Percentiles rank a stretch among this genome's conserved stretches.
Conservation (phyloP, 805 yeast genomes). For the Blastobotrys chiropterorum region DNA sequence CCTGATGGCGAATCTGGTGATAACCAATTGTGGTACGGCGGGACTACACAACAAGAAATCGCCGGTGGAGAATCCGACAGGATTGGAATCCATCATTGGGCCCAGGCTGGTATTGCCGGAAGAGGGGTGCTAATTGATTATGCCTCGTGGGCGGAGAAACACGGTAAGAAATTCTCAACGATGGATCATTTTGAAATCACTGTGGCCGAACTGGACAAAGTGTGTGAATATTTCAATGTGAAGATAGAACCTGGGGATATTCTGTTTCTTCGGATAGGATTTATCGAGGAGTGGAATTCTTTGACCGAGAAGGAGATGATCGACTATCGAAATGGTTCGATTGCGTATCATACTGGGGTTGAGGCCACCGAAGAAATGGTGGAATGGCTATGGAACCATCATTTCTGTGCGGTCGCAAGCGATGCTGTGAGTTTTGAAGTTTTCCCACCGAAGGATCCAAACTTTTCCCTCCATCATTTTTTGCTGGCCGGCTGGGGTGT, state of each 20-base stretch:
- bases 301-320: slow-evolving; percentile 12
- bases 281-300: slow-evolving; percentile 24
- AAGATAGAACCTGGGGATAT: slow-evolving; percentile 29
- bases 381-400: slow-evolving; percentile 25
- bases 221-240: slow-evolving; percentile 14
- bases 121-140: slow-evolving; percentile 33
- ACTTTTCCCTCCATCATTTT: slow-evolving; percentile 10
- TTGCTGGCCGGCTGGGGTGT: slow-evolving; percentile 32
- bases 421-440: slow-evolving; percentile 27
- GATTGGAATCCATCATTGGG: slow-evolving; percentile 23
- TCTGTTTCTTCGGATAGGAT: slow-evolving; percentile 29
- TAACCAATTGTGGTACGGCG: slow-evolving; percentile 20
- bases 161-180: slow-evolving; percentile 14
- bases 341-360: slow-evolving; percentile 20
- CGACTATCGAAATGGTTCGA: background rate
- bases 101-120: slow-evolving; percentile 29
- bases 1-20: slow-evolving; percentile 4
- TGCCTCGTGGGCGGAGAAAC: slow-evolving; percentile 24
- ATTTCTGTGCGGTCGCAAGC: slow-evolving; percentile 27
- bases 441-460: slow-evolving; percentile 17
- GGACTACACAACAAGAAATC: slow-evolving; percentile 21
- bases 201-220: slow-evolving; percentile 14
- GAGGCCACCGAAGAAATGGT: slow-evolving; percentile 25
- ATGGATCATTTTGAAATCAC: slow-evolving; percentile 13
- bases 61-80: slow-evolving; percentile 12